Percentiles rank a stretch among this genome's conserved stretches.
Evolutionary conservation across 2,329 filamentous ascomycete species (phyloP).

Genomic region (Xylaria digitata): DNA sequence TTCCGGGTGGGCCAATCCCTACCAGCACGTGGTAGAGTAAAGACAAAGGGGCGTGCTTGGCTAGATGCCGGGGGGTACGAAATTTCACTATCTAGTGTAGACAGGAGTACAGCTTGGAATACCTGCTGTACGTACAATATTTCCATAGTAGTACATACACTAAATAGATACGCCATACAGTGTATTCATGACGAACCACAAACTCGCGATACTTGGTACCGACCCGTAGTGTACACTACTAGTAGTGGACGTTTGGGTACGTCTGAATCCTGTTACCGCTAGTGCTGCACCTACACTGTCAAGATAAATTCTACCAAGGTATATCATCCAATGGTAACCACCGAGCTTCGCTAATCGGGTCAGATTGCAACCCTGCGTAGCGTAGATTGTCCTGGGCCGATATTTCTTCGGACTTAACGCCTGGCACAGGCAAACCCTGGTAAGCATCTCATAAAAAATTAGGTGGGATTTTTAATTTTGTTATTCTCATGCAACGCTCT

Average conservation of each 20-base stretch:
- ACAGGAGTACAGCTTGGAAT: not conserved
- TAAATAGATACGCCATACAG: not conserved
- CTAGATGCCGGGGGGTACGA: not conserved
- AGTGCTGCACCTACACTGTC: not conserved
- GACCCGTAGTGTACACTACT: not conserved
- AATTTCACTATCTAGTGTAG: slow-evolving; percentile 6
- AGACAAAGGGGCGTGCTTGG: slow-evolving; percentile 2
- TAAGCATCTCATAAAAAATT: too few species aligned
- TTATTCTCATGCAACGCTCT: not conserved
- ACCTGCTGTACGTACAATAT: too few species aligned
- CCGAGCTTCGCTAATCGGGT: slow-evolving; percentile 9
- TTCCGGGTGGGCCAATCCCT: slow-evolving; percentile 21
- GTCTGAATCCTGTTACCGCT: not conserved
- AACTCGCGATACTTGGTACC: slow-evolving; percentile 12
- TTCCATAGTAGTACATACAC: not conserved
- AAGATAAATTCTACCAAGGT: not conserved
- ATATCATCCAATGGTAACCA: not conserved
- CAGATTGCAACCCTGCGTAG: slow-evolving; percentile 4
- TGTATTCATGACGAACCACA: slow-evolving; percentile 21
- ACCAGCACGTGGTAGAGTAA: slow-evolving; percentile 31
- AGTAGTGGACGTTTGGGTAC: not conserved
- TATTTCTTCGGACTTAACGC: not conserved
- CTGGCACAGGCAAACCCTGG: not conserved
- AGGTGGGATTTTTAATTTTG: not conserved
- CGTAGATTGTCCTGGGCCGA: not conserved